Evolutionary conservation across 768 basidiomycete species (phyloP), one percentile per base, ranked within the genome.

Genomic region (Mycena chlorophos): DNA sequence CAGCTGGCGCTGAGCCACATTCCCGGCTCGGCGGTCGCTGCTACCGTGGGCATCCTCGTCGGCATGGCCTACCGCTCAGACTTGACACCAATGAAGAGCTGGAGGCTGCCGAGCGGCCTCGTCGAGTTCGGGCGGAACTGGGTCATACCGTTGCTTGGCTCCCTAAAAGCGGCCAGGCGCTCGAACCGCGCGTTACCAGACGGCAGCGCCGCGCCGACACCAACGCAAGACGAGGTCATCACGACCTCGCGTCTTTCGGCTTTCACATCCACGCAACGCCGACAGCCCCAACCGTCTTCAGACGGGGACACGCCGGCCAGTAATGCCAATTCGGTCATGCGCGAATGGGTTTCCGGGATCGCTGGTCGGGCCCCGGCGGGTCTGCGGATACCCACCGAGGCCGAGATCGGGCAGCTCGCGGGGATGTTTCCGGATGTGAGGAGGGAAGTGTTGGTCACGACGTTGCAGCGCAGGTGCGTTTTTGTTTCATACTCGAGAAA

Each of bases 41-140:
- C 88, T 1, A 57, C 78, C 26, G 71, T 90, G 28, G 94, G 94
- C 23, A 56, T 93, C 5, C 59, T 88, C 10, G 73, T 82, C 5
- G 92, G 94, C 1, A 83, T 86, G 62, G 73, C 92, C 31, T 96
- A 95, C 68, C 87, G 92, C 34, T 88, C 91, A 5, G 91, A 94
- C 66, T 65, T 93, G 14, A 79, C 89, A 17, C 84, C 83, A 52
- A 78, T 94, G 49, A 94, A 94, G 65, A 70, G 80, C 2, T 95
- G 91, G 75, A 85, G 94, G 23, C 69, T 96, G 25, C 83, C 94
- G 0, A 78, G 78, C 0, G 70, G 77, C 4, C 58, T 88, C 8
- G 75, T 87, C 37, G 67, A 72, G 17, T 78, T 93, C 56, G 73
- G 83, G 14, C 70, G 71, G n/a, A 76, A 75, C 3, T 82, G 82